Evolutionary conservation across 2,329 filamentous ascomycete species (phyloP).

Genomic region (Aspergillus piperis): DNA sequence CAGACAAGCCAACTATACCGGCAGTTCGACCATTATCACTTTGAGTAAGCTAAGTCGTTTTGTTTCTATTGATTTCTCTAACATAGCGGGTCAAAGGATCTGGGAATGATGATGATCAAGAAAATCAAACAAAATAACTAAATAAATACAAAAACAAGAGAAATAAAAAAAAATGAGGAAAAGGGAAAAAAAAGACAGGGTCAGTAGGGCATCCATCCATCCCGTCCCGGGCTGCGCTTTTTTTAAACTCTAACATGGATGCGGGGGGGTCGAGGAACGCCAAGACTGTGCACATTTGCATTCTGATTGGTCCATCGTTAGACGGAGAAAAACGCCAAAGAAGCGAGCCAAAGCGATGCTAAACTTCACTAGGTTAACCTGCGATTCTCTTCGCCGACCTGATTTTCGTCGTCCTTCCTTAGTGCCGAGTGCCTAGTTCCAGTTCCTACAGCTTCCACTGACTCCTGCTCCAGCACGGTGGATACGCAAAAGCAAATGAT

Average conservation of each 20-base stretch:
- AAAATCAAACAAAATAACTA: not conserved
- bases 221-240: not conserved
- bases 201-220: constrained; percentile 4
- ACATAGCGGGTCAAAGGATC: too few species aligned
- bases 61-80: too few species aligned
- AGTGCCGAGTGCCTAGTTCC: not conserved
- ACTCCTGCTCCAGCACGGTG: not conserved
- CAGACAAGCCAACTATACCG: not conserved
- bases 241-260: constrained; percentile 7
- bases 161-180: not conserved
- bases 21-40: not conserved
- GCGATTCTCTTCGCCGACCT: not conserved
- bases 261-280: constrained; percentile 6
- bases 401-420: not conserved
- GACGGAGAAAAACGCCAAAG: constrained; percentile 10
- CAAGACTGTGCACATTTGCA: not conserved
- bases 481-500: not conserved
- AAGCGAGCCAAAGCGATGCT: not conserved
- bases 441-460: not conserved
- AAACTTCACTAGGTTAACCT: constrained; percentile 9
- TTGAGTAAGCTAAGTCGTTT: too few species aligned
- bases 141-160: not conserved
- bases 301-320: constrained; percentile 1
- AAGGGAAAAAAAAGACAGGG: not conserved
- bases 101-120: not conserved